Evolutionary conservation across 73 alveolate genomes (phyloP).

Genomic region (Effrenium voratum): DNA sequence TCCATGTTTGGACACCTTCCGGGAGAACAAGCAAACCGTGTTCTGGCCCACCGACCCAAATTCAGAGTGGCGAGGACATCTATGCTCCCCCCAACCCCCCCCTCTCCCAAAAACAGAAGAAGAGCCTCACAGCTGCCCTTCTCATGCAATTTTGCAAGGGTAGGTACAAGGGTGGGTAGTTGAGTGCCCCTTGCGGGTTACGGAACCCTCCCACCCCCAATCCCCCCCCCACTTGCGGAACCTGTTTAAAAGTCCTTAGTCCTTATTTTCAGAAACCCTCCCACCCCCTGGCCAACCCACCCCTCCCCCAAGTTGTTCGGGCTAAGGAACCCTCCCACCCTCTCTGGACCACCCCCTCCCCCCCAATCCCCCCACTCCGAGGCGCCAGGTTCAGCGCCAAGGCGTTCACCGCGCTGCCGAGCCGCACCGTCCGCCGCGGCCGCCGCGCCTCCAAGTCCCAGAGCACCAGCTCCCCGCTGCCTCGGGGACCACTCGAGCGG

Average conservation of each 20-base stretch:
- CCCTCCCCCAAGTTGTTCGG: background rate
- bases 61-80: no score
- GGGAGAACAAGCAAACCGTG: no score
- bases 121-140: no score
- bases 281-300: background rate
- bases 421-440: background rate
- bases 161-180: no score
- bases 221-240: background rate
- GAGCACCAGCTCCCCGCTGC: slow-evolving; percentile 16
- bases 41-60: no score
- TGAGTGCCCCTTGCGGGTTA: no score
- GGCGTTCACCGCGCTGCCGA: slow-evolving; percentile 37
- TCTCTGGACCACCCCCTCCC: no score
- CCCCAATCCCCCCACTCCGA: background rate
- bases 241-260: background rate
- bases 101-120: no score
- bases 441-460: slow-evolving; percentile 20
- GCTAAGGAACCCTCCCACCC: no score
- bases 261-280: background rate
- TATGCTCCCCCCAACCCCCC: no score
- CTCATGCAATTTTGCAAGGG: no score
- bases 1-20: no score
- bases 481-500: background rate
- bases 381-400: slow-evolving; percentile 7
- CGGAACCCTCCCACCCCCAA: background rate